Base-by-base conservation (phyloP, 331 rosid species). In the Arachis monticola region DNA sequence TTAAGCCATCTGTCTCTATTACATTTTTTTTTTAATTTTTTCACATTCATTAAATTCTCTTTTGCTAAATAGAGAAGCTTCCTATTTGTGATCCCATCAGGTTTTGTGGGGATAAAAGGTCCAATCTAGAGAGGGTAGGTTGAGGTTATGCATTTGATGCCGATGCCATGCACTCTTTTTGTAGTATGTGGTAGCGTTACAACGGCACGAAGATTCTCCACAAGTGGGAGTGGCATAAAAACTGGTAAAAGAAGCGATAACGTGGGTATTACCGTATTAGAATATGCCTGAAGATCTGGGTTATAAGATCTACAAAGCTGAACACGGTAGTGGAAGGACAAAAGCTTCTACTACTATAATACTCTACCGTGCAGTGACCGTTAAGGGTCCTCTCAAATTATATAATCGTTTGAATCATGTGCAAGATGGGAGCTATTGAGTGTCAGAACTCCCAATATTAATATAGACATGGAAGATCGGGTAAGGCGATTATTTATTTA, bases 341-440 rank as follows among this genome's bases (percentile, higher is more conserved):
- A 41, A 40, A 10, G n/a, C 55, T 61, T 50, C 55, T 13, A 8
- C 42, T 35, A 35, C 40, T 35, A 35, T 35, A 35, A 35, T 35
- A 35, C 40, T 50, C 50, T 67, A 69, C 22, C 76, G 67, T 75
- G 73, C 64, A 82, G 81, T 85, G 85, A 73, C 85, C 85, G 87
- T 82, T 82, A 60, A 70, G 81, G 41, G 31, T 61, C 62, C 66
- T 76, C 38, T 42, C 66, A 41, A 47, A 70, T 66, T 17, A 75
- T 79, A 35, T 79, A 83, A 65, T 79, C 10, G 27, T 53, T 75
- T 75, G 53, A 69, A 64, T 5, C 72, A 75, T 30, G 77, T 66
- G 75, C 68, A 7, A 44, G 70, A 70, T 66, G 12, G 41, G 17
- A 35, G 44, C 52, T 53, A 10, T n/a, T n/a, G 30, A 60, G 8